These are phyloP conservation scores for Fusarium longipes DNA, from an alignment of 2,329 filamentous ascomycete species.

Conservation along the genomic window DNA sequence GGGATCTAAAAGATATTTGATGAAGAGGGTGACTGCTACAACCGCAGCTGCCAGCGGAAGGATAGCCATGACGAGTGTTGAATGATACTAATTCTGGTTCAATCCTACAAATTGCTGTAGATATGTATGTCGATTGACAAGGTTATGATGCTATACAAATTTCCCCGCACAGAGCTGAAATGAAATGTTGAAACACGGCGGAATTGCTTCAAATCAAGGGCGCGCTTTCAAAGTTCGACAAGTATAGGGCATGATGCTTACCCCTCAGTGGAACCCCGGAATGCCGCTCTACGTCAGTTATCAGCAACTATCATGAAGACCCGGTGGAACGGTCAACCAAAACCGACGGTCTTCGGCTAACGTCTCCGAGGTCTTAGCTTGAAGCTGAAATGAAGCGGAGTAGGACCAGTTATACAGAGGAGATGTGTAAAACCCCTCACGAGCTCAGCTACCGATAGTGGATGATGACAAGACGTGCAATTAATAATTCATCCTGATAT, in stretches of 20 bases:
- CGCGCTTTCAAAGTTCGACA: neutral
- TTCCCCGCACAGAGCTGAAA: neutral
- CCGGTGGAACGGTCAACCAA: neutral
- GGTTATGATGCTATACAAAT: neutral
- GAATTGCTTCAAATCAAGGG: neutral
- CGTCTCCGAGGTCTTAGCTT: neutral
- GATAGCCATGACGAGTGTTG: neutral
- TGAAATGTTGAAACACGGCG: neutral
- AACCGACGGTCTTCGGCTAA: conserved; percentile 5
- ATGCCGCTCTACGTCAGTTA: neutral
- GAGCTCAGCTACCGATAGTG: too few species aligned
- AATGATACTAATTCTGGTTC: too few species aligned
- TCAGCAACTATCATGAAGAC: neutral
- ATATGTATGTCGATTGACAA: neutral
- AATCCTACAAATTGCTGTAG: neutral
- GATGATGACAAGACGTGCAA: too few species aligned
- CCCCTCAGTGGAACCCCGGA: neutral
- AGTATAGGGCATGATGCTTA: neutral
- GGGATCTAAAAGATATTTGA: conserved; percentile 21
- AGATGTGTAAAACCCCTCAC: neutral
- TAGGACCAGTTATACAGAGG: neutral
- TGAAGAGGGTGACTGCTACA: neutral
- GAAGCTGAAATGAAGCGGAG: neutral
- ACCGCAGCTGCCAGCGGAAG: neutral
- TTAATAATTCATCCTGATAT: too few species aligned